Percentiles rank a stretch among this genome's conserved stretches.
Evolutionary conservation across 306 rosid species (phyloP).

Genomic region (Trichosanthes truncata): DNA sequence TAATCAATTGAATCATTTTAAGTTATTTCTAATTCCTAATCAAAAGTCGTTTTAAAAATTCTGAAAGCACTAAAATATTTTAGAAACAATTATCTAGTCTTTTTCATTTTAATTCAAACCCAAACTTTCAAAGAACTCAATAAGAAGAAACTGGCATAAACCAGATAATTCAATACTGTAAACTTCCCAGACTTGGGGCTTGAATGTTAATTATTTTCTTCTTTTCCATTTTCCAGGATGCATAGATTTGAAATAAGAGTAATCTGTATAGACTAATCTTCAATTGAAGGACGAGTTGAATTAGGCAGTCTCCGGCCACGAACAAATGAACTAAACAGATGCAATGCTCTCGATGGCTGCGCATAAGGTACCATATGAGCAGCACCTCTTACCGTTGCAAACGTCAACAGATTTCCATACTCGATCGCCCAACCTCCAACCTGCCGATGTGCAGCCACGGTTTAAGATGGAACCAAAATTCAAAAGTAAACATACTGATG

Average conservation of each 20-base stretch:
- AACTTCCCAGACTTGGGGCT: not conserved
- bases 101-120: not conserved
- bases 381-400: conserved; percentile 86
- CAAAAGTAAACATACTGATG: not conserved
- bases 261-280: conserved; percentile 6
- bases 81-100: too few species aligned
- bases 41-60: too few species aligned
- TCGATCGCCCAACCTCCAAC: conserved; percentile 90
- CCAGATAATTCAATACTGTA: not conserved
- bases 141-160: not conserved
- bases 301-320: conserved; percentile 52
- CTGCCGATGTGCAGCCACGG: conserved; percentile 3
- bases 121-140: not conserved
- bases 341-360: conserved; percentile 80
- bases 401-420: conserved; percentile 75
- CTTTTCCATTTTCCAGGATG: not conserved
- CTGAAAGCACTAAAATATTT: too few species aligned
- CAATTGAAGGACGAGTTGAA: conserved; percentile 41
- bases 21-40: too few species aligned
- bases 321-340: conserved; percentile 61
- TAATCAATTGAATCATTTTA: too few species aligned
- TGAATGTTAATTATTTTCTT: not conserved
- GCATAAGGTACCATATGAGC: conserved; percentile 94
- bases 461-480: not conserved
- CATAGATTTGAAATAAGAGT: not conserved